A percentile compares a stretch with the other conserved stretches of the same genome.
phyloP scores from a whole-genome alignment of 2,329 filamentous ascomycete species.

The Gaeumannomyces sp. region DNA sequence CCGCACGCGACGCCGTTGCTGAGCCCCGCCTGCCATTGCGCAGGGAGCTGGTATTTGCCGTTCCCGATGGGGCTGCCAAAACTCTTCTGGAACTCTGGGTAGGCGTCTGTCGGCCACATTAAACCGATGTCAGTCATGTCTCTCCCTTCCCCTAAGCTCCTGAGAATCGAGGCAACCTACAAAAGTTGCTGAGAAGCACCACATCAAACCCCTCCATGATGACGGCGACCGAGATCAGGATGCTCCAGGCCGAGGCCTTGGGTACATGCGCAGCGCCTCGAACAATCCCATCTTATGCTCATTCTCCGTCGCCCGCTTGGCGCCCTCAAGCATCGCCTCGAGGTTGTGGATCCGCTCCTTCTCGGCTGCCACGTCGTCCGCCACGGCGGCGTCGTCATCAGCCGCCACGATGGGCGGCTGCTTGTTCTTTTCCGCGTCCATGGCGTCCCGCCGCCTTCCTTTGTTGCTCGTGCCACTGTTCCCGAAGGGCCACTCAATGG shows the following conservation, averaged over 20 bases:
- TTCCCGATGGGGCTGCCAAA: slow-evolving; percentile 24
- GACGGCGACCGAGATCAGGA: slow-evolving; percentile 17
- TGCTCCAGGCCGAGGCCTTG: slow-evolving; percentile 16
- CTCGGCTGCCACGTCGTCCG: not conserved
- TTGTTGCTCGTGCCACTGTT: too few relatives aligned
- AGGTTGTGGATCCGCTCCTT: not conserved
- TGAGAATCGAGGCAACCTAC: not conserved
- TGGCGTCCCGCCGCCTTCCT: not conserved
- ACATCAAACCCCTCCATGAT: slow-evolving; percentile 19
- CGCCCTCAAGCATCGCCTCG: not conserved
- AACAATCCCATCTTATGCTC: slow-evolving; percentile 14
- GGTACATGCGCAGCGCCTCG: slow-evolving; percentile 19
- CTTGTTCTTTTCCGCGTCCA: not conserved
- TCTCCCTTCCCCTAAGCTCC: not conserved
- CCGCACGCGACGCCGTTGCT: slow-evolving; percentile 32
- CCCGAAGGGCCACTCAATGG: too few relatives aligned
- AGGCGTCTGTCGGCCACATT: not conserved
- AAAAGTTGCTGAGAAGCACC: slow-evolving; percentile 10
- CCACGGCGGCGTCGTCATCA: not conserved
- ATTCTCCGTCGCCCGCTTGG: slow-evolving; percentile 1
- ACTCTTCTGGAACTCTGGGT: slow-evolving; percentile 18
- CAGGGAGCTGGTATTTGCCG: slow-evolving; percentile 33
- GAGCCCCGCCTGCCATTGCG: slow-evolving; percentile 44
- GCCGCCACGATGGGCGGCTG: not conserved
- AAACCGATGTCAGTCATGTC: not conserved